Percentiles rank a stretch among this genome's conserved stretches.
Evolutionary conservation across 495 filamentous ascomycete species (phyloP).

Genomic region (Tuber indicum): DNA sequence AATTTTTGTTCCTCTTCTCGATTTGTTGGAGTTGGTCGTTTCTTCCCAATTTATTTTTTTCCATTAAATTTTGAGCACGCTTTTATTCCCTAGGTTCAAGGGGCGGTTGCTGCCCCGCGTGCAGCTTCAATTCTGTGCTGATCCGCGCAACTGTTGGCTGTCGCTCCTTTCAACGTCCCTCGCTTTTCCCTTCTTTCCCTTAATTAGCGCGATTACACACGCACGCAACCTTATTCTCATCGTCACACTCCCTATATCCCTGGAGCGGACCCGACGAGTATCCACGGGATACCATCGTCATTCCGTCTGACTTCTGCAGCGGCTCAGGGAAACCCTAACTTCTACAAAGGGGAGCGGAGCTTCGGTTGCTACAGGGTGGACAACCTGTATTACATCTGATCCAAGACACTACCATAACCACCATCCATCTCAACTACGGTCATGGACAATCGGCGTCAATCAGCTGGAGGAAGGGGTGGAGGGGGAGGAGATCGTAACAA

Average conservation of each 20-base stretch:
- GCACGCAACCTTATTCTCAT: slow-evolving; percentile 5
- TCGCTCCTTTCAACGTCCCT: slow-evolving; percentile 4
- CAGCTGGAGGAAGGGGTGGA: slow-evolving; percentile 24
- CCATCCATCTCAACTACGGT: not conserved
- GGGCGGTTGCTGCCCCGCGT: not conserved
- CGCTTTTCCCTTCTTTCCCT: not conserved
- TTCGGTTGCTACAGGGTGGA: not conserved
- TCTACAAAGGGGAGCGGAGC: not conserved
- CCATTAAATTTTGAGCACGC: not conserved
- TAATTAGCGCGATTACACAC: slow-evolving; percentile 2
- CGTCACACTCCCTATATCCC: not conserved
- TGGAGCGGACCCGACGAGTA: not conserved
- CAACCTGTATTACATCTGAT: not conserved
- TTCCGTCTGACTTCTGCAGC: not conserved
- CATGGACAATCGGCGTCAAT: slow-evolving; percentile 35
- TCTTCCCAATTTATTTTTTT: not conserved
- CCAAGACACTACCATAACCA: not conserved
- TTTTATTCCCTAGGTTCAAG: not conserved
- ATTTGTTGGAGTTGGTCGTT: not conserved
- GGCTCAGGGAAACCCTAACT: not conserved
- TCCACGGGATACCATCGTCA: slow-evolving; percentile 2
- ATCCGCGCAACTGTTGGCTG: not conserved
- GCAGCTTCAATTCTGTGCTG: not conserved
- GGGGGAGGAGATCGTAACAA: slow-evolving; percentile 21
- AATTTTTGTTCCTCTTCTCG: not conserved